Conservation (phyloP, 2,329 filamentous ascomycete species). For the Amesomyces nigricolor region DNA sequence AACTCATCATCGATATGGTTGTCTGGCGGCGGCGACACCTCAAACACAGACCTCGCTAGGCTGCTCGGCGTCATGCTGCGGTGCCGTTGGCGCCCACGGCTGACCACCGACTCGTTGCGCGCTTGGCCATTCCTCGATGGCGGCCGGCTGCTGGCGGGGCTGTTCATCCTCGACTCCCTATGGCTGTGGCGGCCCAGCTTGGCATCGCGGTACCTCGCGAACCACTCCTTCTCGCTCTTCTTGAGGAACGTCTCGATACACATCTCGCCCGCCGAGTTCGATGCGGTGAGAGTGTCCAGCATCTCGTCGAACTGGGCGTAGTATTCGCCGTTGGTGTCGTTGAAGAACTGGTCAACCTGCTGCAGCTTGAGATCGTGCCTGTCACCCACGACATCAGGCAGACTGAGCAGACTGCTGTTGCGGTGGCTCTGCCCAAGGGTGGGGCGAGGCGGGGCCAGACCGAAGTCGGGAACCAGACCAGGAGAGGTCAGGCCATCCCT, state of each 20-base stretch:
- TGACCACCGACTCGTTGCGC: constrained; percentile 24
- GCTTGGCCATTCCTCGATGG: constrained; percentile 17
- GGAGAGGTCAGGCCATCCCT: constrained; percentile 23
- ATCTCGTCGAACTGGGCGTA: constrained; percentile 53
- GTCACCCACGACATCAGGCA: constrained; percentile 27
- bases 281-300: constrained; percentile 47
- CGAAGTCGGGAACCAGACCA: constrained; percentile 15
- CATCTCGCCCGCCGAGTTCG: constrained; percentile 51
- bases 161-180: constrained; percentile 32
- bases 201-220: constrained; percentile 51
- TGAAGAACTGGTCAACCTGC: constrained; percentile 63
- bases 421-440: constrained; percentile 21
- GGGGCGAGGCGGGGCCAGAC: constrained; percentile 22
- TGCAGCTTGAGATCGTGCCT: constrained; percentile 43
- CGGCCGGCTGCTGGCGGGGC: constrained; percentile 22
- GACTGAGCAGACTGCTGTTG: constrained; percentile 28
- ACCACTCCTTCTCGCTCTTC: constrained; percentile 64
- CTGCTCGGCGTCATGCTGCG: constrained; percentile 25
- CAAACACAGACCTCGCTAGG: constrained; percentile 29
- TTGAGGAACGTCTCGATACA: constrained; percentile 62
- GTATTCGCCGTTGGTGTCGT: constrained; percentile 57
- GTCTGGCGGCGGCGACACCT: constrained; percentile 21
- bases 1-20: constrained; percentile 32
- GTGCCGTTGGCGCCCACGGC: constrained; percentile 24
- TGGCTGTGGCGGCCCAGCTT: constrained; percentile 49